phyloP scores from a whole-genome alignment of 1,139 yeast species.

The Pichia sp. region DNA sequence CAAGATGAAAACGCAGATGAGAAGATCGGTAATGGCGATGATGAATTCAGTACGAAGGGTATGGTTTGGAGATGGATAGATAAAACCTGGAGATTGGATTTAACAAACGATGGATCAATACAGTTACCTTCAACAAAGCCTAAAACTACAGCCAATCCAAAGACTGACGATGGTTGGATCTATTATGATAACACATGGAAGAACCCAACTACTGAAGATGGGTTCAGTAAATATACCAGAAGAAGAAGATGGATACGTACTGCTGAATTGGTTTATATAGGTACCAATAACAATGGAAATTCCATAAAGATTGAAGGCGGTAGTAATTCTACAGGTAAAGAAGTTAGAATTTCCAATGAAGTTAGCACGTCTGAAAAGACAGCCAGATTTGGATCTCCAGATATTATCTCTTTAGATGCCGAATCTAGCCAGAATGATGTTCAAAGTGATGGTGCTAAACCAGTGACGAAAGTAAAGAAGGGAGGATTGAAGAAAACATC shows the following conservation, averaged over 20 bases:
- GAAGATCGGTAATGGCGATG: constrained; percentile 26
- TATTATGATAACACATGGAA: constrained; percentile 95
- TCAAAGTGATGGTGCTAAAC: not conserved
- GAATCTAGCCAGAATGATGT: constrained; percentile 1
- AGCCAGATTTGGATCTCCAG: constrained; percentile 1
- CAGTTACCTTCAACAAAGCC: constrained; percentile 64
- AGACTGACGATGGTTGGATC: constrained; percentile 79
- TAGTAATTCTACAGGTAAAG: not conserved
- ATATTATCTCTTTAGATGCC: not conserved
- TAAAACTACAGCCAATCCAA: constrained; percentile 76
- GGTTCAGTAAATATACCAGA: constrained; percentile 88
- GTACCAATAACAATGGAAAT: constrained; percentile 2
- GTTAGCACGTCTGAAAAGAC: constrained; percentile 2
- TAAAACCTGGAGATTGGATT: constrained; percentile 84
- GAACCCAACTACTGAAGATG: constrained; percentile 82
- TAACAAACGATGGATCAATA: constrained; percentile 84
- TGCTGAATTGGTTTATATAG: constrained; percentile 65
- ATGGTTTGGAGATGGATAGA: constrained; percentile 96
- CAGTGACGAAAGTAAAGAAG: not conserved
- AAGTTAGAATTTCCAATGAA: not conserved
- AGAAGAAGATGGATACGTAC: constrained; percentile 95
- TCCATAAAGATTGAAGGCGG: not conserved
- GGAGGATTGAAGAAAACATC: constrained; percentile 11
- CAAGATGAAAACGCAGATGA: constrained; percentile 42
- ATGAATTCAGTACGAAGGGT: constrained; percentile 34